Base-by-base conservation (phyloP, 768 basidiomycete species). In the Phaffia tasmanica region DNA sequence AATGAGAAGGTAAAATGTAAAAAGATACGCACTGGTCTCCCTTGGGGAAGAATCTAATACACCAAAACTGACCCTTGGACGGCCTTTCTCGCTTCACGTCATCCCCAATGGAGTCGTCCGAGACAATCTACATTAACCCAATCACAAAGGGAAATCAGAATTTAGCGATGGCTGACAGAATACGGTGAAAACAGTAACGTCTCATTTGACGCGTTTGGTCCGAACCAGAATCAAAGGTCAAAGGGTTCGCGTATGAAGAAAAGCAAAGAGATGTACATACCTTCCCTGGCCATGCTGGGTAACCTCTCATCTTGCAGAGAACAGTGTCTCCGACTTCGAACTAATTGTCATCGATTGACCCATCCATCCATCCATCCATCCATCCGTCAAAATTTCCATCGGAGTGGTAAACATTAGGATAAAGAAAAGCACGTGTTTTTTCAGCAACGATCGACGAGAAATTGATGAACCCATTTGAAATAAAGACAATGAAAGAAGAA, bases 241-340 rank as follows among this genome's bases (percentile, higher is more conserved):
- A 21, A 14, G 27, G 18, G 32, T 18, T 21, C 35, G 27, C 46
- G 53, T 21, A 11, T 42, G 11, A 11, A 15, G 19, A 27, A 54
- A 54, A 19, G 19, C n/a, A 67, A 58, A 23, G 70, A 70, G 58
- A 71, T 53, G 69, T 71, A 73, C 73, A 70, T 67, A 83, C 88
- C 80, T 88, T 87, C 75, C 85, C 89, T 63, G 92, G 95, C 95
- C 95, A 99, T 4, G 87, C 82, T 1, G 95, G 91, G 79, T 81
- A 97, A 14, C 94, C 95, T 79, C 88, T 89, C 75, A 99, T 79
- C 80, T 94, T 93, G 29, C 83, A 91, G 69, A 97, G 83, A 49
- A 98, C 90, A 71, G 91, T 80, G 73, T 98, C 92, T 77, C 87
- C 85, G 64, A 81, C 74, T 27, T 81, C 81, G 76, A 88, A 94